A percentile compares a stretch with the other conserved stretches of the same genome.
These are phyloP conservation scores for Rubia tinctorum DNA, from an alignment of 305 asterid genomes.

Conservation along the genomic window DNA sequence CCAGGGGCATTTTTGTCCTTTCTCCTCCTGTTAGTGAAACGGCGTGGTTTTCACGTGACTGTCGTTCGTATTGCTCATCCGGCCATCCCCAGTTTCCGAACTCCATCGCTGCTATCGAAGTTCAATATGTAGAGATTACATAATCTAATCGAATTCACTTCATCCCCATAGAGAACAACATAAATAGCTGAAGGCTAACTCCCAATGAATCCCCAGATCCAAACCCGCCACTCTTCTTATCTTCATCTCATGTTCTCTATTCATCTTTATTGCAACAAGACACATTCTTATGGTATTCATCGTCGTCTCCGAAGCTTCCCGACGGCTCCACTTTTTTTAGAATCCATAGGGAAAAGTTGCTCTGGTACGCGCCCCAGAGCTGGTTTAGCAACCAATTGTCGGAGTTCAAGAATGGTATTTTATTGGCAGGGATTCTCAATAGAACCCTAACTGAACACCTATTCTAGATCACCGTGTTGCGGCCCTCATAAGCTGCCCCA, in stretches of 20 bases:
- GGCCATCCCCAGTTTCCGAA: too few species aligned
- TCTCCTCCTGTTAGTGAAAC: too few species aligned
- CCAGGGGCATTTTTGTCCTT: too few species aligned
- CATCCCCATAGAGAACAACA: background rate
- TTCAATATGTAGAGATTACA: too few species aligned
- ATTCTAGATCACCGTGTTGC: slow-evolving; percentile 90
- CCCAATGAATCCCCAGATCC: slow-evolving; percentile 16
- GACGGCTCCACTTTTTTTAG: too few species aligned
- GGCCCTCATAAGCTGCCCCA: slow-evolving; percentile 94
- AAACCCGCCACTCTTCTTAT: slow-evolving; percentile 22
- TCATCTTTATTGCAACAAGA: slow-evolving; percentile 46
- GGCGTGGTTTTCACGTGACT: too few species aligned
- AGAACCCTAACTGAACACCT: slow-evolving; percentile 87
- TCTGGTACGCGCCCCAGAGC: too few species aligned
- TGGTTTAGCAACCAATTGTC: too few species aligned
- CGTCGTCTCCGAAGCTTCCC: slow-evolving; percentile 17
- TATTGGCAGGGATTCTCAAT: slow-evolving; percentile 71
- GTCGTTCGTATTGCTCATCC: too few species aligned
- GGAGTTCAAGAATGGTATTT: slow-evolving; percentile 27
- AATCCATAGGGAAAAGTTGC: too few species aligned
- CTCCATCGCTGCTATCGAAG: too few species aligned
- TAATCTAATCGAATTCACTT: slow-evolving; percentile 4
- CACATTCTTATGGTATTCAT: background rate
- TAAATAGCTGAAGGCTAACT: background rate
- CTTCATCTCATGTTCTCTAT: slow-evolving; percentile 18